Conservation (phyloP, 345 rosid genomes). For the Lepidium aucheri region DNA sequence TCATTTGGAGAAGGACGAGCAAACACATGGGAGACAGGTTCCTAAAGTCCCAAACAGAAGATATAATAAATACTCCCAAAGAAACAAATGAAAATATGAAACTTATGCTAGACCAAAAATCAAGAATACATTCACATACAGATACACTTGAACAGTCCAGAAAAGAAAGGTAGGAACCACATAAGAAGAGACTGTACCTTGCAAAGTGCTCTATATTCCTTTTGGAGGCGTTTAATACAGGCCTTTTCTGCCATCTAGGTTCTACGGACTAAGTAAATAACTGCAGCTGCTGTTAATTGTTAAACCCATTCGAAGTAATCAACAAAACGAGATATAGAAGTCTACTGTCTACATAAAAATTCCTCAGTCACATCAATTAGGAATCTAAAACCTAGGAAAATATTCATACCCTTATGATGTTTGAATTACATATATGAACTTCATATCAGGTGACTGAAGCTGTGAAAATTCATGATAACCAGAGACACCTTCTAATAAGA, state of each 20-base stretch:
- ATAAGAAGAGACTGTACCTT: constrained; percentile 38
- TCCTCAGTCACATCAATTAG: background rate
- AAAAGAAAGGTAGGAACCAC: background rate
- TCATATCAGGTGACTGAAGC: background rate
- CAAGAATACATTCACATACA: background rate
- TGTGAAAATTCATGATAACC: background rate
- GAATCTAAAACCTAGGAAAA: background rate
- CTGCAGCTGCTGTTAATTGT: background rate
- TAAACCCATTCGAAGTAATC: background rate
- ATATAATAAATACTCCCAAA: background rate
- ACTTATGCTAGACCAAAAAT: background rate
- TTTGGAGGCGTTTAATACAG: constrained; percentile 88
- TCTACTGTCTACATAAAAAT: background rate
- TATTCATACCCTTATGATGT: background rate
- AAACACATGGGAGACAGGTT: constrained; percentile 85
- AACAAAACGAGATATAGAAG: background rate
- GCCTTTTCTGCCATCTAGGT: constrained; percentile 78
- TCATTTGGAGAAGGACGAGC: constrained; percentile 91
- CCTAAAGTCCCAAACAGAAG: constrained; percentile 42
- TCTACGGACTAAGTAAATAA: background rate
- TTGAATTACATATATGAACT: background rate
- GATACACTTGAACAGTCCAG: background rate
- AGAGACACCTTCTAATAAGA: background rate
- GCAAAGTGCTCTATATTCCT: constrained; percentile 94
- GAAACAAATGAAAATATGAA: constrained; percentile 1